Percentiles rank a stretch among this genome's conserved stretches.
Conservation (phyloP, 371 early-diverging fungal species). For the Parasitella parasitica region DNA sequence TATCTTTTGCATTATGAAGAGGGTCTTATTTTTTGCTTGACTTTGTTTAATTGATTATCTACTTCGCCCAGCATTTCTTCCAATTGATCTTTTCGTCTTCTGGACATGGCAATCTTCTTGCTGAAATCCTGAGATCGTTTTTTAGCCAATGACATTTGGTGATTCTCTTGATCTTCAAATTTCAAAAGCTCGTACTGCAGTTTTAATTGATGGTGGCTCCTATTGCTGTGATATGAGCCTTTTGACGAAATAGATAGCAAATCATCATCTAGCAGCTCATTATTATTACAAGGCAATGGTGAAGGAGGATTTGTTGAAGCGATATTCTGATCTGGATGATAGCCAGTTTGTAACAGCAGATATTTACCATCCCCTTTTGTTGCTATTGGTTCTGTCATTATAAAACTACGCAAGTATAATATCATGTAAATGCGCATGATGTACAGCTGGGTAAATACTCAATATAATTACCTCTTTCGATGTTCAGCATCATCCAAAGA, state of each 20-base stretch:
- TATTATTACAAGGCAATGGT: slow-evolving; percentile 9
- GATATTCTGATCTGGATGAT: slow-evolving; percentile 8
- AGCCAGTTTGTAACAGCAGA: slow-evolving; percentile 16
- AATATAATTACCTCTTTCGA: slow-evolving; percentile 3
- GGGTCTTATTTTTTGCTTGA: slow-evolving; percentile 32
- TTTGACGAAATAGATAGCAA: slow-evolving; percentile 4
- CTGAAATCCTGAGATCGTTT: slow-evolving; percentile 15
- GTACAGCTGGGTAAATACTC: neutral
- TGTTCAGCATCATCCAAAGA: slow-evolving; percentile 2
- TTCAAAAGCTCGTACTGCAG: slow-evolving; percentile 11
- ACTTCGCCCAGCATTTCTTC: slow-evolving; percentile 30
- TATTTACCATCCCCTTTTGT: neutral
- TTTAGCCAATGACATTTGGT: slow-evolving; percentile 2
- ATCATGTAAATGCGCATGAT: neutral
- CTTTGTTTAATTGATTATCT: slow-evolving; percentile 23
- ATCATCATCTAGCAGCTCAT: slow-evolving; percentile 12
- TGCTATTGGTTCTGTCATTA: neutral
- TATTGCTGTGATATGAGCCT: slow-evolving; percentile 1
- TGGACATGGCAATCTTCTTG: slow-evolving; percentile 9
- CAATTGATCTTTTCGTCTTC: slow-evolving; percentile 19
- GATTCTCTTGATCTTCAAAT: neutral
- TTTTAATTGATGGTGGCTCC: neutral
- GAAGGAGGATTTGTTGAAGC: slow-evolving; percentile 21
- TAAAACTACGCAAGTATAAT: neutral
- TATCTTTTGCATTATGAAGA: neutral